A percentile compares a stretch with the other conserved stretches of the same genome.
Conservation (phyloP, 768 basidiomycete genomes). For the Boletellus ananas region DNA sequence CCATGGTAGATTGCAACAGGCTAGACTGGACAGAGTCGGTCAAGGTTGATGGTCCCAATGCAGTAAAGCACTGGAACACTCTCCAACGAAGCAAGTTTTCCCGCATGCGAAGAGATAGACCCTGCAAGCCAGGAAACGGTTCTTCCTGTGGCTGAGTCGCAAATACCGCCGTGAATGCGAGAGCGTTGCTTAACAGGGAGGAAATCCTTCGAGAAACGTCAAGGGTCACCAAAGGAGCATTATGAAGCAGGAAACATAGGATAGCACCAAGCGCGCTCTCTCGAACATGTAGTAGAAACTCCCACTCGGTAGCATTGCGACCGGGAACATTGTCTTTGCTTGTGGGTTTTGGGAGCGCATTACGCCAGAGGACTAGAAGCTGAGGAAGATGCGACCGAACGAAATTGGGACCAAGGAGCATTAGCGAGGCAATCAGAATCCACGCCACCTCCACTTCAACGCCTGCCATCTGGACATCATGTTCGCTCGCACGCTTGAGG, state of each 20-base stretch:
- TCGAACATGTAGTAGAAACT: conserved; percentile 84
- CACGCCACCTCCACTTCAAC: conserved; percentile 92
- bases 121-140: conserved; percentile 36
- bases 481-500: conserved; percentile 87
- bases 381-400: conserved; percentile 92
- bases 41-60: conserved; percentile 73
- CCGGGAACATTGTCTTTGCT: conserved; percentile 73
- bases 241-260: conserved; percentile 81
- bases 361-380: conserved; percentile 93
- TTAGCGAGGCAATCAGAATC: conserved; percentile 85
- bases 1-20: conserved; percentile 75
- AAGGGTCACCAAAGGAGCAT: conserved; percentile 75
- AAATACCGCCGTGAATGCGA: conserved; percentile 88
- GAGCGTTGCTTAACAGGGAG: conserved; percentile 81
- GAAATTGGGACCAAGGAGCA: conserved; percentile 91
- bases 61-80: conserved; percentile 85
- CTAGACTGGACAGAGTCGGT: conserved; percentile 79
- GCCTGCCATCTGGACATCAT: conserved; percentile 76
- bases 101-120: conserved; percentile 64
- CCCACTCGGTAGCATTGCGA: conserved; percentile 77
- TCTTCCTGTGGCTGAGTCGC: conserved; percentile 69
- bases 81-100: conserved; percentile 82
- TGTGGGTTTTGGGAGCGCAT: conserved; percentile 92
- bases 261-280: conserved; percentile 90
- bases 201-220: conserved; percentile 89